Evolutionary conservation across 169 alveolate genomes (phyloP).

Genomic region (Amoebophrya sp.): DNA sequence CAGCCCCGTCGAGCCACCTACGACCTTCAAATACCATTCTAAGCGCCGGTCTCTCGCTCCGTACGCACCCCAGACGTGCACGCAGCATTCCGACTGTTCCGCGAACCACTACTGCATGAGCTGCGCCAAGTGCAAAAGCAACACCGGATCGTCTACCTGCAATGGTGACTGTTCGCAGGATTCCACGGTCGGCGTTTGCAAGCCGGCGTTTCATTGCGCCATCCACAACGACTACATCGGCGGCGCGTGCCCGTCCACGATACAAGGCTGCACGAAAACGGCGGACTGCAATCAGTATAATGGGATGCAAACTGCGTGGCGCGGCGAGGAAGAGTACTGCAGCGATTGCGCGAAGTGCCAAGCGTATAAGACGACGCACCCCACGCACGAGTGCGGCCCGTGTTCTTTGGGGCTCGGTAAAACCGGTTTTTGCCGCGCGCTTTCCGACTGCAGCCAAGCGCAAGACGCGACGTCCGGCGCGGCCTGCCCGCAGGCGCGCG

Average conservation of each 20-base stretch:
- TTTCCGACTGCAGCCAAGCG: neutral
- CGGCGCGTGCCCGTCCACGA: neutral
- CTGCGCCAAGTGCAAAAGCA: neutral
- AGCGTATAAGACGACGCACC: neutral
- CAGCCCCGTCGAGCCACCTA: too few species aligned
- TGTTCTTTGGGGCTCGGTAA: neutral
- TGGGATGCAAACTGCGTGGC: neutral
- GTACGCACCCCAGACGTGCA: neutral
- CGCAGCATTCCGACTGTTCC: neutral
- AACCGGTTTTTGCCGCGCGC: neutral
- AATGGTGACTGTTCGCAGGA: neutral
- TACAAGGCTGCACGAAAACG: neutral
- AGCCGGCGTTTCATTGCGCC: neutral
- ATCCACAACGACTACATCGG: neutral
- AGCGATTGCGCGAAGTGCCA: neutral
- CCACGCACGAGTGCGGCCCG: neutral
- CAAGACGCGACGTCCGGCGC: neutral
- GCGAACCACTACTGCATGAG: neutral
- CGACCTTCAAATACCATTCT: too few species aligned
- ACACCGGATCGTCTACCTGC: neutral
- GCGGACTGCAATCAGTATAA: neutral
- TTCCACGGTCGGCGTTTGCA: neutral
- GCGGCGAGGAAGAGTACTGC: neutral
- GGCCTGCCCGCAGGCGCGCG: neutral
- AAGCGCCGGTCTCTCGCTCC: too few species aligned